phyloP scores from a whole-genome alignment of 2,329 filamentous ascomycete genomes.

The Colletotrichum echinochloae region DNA sequence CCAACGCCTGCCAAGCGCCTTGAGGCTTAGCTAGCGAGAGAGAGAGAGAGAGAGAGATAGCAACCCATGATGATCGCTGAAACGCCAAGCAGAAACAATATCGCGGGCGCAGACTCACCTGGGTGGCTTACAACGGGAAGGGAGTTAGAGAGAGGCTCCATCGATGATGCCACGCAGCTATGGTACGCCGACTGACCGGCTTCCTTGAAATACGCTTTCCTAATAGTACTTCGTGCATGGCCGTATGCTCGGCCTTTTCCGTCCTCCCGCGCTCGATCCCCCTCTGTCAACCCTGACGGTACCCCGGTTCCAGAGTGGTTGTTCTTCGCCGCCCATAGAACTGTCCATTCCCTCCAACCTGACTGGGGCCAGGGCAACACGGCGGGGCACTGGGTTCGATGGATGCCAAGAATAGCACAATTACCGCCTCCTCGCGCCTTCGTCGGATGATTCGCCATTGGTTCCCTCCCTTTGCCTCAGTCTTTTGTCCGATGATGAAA shows the following conservation, averaged over 20 bases:
- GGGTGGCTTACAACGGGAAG: background rate
- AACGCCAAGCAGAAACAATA: conserved; percentile 40
- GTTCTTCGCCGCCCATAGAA: conserved; percentile 1
- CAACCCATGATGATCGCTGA: conserved; percentile 31
- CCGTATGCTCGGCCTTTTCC: conserved; percentile 10
- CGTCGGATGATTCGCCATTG: conserved; percentile 31
- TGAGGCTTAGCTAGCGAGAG: conserved; percentile 28
- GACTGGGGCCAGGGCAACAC: background rate
- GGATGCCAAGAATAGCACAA: conserved; percentile 32
- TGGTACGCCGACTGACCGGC: background rate
- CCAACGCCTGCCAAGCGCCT: background rate
- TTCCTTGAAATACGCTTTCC: background rate
- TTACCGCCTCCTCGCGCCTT: conserved; percentile 7
- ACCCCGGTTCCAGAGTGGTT: background rate
- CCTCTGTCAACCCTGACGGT: background rate
- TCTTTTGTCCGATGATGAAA: conserved; percentile 31
- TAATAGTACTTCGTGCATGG: background rate
- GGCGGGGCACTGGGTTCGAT: background rate
- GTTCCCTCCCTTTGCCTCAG: conserved; percentile 13
- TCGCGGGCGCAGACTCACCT: background rate
- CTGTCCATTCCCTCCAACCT: conserved; percentile 26
- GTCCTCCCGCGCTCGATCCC: conserved; percentile 31
- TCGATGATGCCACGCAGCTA: conserved; percentile 3
- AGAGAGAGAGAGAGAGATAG: too few relatives aligned
- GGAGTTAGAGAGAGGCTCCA: background rate